Evolutionary conservation across 331 rosid species (phyloP), one percentile per base, ranked within the genome.

Genomic region (Rhamnella rubrinervis): DNA sequence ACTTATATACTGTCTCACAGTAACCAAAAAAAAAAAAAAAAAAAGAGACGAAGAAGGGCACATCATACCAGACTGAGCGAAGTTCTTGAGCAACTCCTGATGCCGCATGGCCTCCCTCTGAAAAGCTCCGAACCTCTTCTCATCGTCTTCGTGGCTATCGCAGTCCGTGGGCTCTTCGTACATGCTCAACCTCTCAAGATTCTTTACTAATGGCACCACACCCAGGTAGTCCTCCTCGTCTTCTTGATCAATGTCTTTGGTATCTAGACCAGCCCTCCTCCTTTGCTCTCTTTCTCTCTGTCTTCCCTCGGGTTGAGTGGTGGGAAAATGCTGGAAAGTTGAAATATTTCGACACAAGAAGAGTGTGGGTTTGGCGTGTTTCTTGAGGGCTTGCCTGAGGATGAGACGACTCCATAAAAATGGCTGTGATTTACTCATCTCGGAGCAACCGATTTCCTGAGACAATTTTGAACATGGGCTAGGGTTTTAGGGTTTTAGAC

Each of bases 161-260:
- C 95, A 91, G 72, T 91, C 98, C 18, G 95, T 78, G 38, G 85
- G 86, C 78, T 93, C 97, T 71, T 88, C 91, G 20, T 62, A 81
- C 59, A 61, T 73, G 40, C 74, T 40, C 70, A 86, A 55, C 77
- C 80, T 83, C 57, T 82, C 82, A 35, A 89, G 89, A 80, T 90
- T 92, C 78, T 81, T 77, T 50, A 92, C 83, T 78, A 88, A 71
- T 8, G 87, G 86, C 18, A 57, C 41, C 46, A 92, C 85, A 26
- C 91, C 86, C 87, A 90, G 78, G 81, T 77, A 90, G 67, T 90
- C 98, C 56, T 86, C 85, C 23, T 74, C 76, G 55, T 50, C 53
- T 68, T 89, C 96, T 1, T 82, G 85, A 59, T 89, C 98, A 68
- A 92, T 85, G 76, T 92, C 96, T 6, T 83, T 71, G 63, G 98